phyloP scores from a whole-genome alignment of 2,329 filamentous ascomycete genomes.

The Bisporella sp. region DNA sequence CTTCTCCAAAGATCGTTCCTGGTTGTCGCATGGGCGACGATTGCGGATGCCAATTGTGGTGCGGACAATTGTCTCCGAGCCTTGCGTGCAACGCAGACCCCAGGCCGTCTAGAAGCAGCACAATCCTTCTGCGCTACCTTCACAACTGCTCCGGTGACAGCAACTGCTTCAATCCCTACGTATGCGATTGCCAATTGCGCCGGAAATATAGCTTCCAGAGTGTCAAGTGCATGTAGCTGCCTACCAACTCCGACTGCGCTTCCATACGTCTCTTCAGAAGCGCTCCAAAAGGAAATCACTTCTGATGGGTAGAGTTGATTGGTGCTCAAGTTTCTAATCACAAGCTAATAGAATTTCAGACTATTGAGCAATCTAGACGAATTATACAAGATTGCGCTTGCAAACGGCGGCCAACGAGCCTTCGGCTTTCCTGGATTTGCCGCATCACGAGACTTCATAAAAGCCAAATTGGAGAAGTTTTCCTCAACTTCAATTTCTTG shows the following conservation, averaged over 20 bases:
- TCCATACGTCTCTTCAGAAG: no score
- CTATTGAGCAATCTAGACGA: not conserved
- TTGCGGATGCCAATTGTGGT: conserved; percentile 19
- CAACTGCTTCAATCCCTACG: not conserved
- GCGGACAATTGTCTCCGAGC: conserved; percentile 34
- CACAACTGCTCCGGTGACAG: not conserved
- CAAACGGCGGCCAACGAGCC: not conserved
- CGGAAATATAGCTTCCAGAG: conserved; percentile 7
- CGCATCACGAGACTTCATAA: not conserved
- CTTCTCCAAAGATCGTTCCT: not conserved
- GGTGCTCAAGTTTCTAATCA: no score
- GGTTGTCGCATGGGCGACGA: conserved; percentile 6
- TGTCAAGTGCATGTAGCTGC: conserved; percentile 18
- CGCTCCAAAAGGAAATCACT: no score
- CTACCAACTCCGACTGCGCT: conserved; percentile 5
- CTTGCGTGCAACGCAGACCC: conserved; percentile 28
- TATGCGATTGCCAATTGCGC: conserved; percentile 5
- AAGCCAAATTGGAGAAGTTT: not conserved
- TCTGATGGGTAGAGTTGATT: no score
- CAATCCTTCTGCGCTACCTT: conserved; percentile 1
- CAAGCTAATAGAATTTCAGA: not conserved
- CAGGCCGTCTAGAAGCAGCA: conserved; percentile 10
- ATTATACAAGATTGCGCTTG: not conserved
- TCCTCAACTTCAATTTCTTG: not conserved
- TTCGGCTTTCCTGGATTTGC: not conserved